These are phyloP conservation scores for Parachaetomium inaequale DNA, from an alignment of 495 filamentous ascomycete species.

Conservation along the genomic window DNA sequence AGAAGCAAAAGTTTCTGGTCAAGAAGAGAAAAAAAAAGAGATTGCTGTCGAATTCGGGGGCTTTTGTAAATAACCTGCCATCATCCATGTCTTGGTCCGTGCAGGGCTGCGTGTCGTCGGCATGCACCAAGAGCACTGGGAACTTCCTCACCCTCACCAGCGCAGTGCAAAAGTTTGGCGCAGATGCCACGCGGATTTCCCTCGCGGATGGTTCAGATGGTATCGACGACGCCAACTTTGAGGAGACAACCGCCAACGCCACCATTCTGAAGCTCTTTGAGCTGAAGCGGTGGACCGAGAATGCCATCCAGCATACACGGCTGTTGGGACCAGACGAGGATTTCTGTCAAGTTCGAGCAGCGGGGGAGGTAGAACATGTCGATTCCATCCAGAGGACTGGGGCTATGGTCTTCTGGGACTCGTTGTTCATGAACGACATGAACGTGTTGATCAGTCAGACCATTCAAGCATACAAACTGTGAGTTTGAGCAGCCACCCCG, in stretches of 20 bases:
- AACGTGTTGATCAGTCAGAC: not conserved
- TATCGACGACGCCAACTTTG: conserved; percentile 90
- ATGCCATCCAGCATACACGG: not conserved
- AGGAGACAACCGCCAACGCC: conserved; percentile 80
- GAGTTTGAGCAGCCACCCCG: not conserved
- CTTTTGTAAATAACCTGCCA: no score
- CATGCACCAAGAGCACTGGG: not conserved
- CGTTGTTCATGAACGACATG: not conserved
- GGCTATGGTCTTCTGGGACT: not conserved
- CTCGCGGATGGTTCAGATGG: conserved; percentile 89
- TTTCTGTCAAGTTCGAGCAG: not conserved
- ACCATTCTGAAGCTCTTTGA: conserved; percentile 77
- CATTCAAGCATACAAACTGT: not conserved
- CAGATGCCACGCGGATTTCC: conserved; percentile 44
- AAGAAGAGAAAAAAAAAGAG: no score
- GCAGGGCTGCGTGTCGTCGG: no score
- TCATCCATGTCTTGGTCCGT: no score
- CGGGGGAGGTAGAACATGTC: not conserved
- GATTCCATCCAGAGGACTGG: not conserved
- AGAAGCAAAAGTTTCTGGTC: no score
- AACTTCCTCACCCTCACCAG: not conserved
- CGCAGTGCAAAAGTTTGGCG: not conserved
- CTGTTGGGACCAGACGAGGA: not conserved
- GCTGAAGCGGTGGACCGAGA: conserved; percentile 40
- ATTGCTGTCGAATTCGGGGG: no score